Conservation (phyloP, 345 rosid species). For the Lagerstroemia speciosa region DNA sequence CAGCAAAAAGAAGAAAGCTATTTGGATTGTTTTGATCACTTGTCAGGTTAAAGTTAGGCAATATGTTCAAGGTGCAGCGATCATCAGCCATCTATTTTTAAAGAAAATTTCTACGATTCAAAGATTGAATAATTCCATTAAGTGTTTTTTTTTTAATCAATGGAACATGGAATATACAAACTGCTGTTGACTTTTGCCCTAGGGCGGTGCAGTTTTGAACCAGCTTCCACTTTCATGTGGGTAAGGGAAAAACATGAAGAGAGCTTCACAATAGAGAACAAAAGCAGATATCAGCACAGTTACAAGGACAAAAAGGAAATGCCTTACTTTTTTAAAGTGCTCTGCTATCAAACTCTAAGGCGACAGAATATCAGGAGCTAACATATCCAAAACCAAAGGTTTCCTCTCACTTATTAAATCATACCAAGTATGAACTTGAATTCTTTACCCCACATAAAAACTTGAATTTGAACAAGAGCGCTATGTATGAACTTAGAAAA, state of each 20-base stretch:
- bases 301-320: neutral
- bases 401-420: neutral
- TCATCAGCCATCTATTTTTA: slow-evolving; percentile 8
- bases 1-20: slow-evolving; percentile 1
- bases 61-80: neutral
- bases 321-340: neutral
- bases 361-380: slow-evolving; percentile 3
- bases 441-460: neutral
- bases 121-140: too few species aligned
- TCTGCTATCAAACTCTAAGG: slow-evolving; percentile 3
- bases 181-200: too few species aligned
- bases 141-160: too few species aligned
- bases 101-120: too few species aligned
- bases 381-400: slow-evolving; percentile 3
- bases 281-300: slow-evolving; percentile 1
- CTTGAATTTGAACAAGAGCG: slow-evolving; percentile 1
- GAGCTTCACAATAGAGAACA: neutral
- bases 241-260: neutral
- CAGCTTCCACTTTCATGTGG: neutral
- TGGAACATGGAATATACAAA: too few species aligned
- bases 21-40: neutral
- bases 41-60: neutral
- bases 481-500: neutral
- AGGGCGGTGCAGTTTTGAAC: too few species aligned
- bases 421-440: neutral